Conservation (phyloP, 768 basidiomycete genomes). For the Albatrellus ellisii region DNA sequence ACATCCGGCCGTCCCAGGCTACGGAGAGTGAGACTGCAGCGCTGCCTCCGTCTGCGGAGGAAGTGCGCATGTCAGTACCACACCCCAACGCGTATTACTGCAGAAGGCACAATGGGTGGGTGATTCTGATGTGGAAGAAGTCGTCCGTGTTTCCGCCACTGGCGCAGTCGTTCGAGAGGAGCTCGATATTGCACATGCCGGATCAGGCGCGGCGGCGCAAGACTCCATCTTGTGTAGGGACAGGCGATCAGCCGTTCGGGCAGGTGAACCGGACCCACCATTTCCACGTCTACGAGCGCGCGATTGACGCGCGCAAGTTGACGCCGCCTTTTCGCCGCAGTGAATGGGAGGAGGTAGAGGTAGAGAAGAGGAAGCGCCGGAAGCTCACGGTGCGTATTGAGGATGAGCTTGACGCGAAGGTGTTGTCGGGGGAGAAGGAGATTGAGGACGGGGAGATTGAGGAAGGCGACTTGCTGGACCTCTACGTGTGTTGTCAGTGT, state of each 20-base stretch:
- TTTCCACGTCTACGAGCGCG: constrained; percentile 62
- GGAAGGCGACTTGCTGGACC: constrained; percentile 48
- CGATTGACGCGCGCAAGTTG: constrained; percentile 56
- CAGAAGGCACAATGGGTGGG: constrained; percentile 73
- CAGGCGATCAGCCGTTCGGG: constrained; percentile 32
- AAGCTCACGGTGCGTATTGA: constrained; percentile 26
- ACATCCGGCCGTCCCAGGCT: constrained; percentile 16
- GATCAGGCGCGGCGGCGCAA: constrained; percentile 35
- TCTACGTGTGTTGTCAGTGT: constrained; percentile 81
- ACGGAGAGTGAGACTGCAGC: constrained; percentile 15
- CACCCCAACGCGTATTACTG: constrained; percentile 81
- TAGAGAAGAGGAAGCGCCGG: constrained; percentile 39
- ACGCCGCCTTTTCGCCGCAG: constrained; percentile 43
- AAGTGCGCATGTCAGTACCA: constrained; percentile 56
- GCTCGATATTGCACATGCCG: constrained; percentile 34
- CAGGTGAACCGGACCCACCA: constrained; percentile 59
- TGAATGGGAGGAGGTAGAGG: constrained; percentile 43
- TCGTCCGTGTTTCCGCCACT: constrained; percentile 50
- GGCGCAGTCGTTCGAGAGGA: constrained; percentile 35
- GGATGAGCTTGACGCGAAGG: constrained; percentile 13
- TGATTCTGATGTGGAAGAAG: constrained; percentile 57
- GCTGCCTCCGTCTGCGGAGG: constrained; percentile 39
- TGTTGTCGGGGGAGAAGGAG: constrained; percentile 19
- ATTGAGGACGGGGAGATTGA: constrained; percentile 28
- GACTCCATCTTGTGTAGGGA: constrained; percentile 38